phyloP scores from a whole-genome alignment of 139 green algal species.

The Eudorina sp. region DNA sequence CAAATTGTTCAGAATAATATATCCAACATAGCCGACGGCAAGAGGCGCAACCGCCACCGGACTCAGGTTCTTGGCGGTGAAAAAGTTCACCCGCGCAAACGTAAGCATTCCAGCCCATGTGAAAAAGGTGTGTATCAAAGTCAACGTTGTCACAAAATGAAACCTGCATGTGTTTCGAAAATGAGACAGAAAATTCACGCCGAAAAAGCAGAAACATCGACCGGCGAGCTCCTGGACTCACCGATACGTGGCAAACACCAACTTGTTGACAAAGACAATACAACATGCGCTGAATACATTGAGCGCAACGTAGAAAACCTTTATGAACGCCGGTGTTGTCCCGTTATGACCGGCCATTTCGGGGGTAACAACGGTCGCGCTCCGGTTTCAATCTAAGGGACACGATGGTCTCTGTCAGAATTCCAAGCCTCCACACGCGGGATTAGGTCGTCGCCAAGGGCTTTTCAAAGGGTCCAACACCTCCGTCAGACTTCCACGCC shows the following conservation, averaged over 20 bases:
- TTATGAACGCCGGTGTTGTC: neutral
- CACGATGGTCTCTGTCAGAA: no score
- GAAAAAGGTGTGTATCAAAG: conserved; percentile 84
- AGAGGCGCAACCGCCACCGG: conserved; percentile 68
- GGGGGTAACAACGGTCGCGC: no score
- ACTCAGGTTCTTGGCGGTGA: conserved; percentile 71
- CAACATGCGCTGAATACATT: conserved; percentile 8
- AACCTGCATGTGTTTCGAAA: conserved; percentile 58
- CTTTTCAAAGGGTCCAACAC: no score
- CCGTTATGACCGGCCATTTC: conserved; percentile 4
- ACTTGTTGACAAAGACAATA: conserved; percentile 94
- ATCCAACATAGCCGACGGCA: conserved; percentile 86
- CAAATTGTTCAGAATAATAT: conserved; percentile 92
- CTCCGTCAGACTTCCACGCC: no score
- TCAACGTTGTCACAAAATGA: conserved; percentile 75
- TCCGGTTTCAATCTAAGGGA: no score
- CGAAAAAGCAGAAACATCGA: neutral
- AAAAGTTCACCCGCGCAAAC: conserved; percentile 61
- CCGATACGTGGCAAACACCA: conserved; percentile 72
- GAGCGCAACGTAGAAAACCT: conserved; percentile 5
- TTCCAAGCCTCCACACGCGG: no score
- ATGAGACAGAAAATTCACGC: no score
- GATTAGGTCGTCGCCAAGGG: no score
- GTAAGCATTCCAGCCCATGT: conserved; percentile 69
- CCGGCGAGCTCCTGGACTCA: neutral